phyloP scores from a whole-genome alignment of 345 rosid species.

The Hibiscus tridactylites region DNA sequence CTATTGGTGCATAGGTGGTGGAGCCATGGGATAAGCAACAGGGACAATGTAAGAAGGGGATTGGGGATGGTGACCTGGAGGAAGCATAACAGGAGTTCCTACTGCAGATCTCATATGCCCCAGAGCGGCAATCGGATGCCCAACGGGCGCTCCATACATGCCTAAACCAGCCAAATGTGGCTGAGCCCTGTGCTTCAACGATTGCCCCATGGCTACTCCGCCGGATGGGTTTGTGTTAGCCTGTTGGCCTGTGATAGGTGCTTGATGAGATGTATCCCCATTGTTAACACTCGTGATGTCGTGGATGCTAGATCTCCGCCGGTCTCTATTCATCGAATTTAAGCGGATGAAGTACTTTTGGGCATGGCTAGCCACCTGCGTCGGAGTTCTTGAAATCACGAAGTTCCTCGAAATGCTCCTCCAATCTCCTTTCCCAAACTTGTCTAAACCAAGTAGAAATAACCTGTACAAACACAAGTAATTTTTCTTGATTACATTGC shows the following conservation, averaged over 20 bases:
- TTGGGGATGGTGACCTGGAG: slow-evolving; percentile 47
- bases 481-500: background rate
- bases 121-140: slow-evolving; percentile 56
- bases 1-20: slow-evolving; percentile 57
- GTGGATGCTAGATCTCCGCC: slow-evolving; percentile 87
- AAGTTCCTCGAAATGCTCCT: slow-evolving; percentile 89
- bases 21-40: slow-evolving; percentile 59
- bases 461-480: slow-evolving; percentile 29
- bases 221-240: slow-evolving; percentile 25
- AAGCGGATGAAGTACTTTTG: slow-evolving; percentile 83
- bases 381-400: slow-evolving; percentile 83
- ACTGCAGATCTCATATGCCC: slow-evolving; percentile 72
- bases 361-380: slow-evolving; percentile 97
- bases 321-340: slow-evolving; percentile 76
- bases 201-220: slow-evolving; percentile 22
- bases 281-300: slow-evolving; percentile 71
- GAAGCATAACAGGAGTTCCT: slow-evolving; percentile 92
- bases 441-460: slow-evolving; percentile 77
- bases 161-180: slow-evolving; percentile 50
- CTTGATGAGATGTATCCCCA: slow-evolving; percentile 40
- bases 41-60: slow-evolving; percentile 55
- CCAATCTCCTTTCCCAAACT: slow-evolving; percentile 97
- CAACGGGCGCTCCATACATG: slow-evolving; percentile 64
- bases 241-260: slow-evolving; percentile 67
- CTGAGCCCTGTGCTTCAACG: slow-evolving; percentile 40